Evolutionary conservation across 441 rosid species (phyloP), one percentile per base, ranked within the genome.

Genomic region (Pelargonium australe): DNA sequence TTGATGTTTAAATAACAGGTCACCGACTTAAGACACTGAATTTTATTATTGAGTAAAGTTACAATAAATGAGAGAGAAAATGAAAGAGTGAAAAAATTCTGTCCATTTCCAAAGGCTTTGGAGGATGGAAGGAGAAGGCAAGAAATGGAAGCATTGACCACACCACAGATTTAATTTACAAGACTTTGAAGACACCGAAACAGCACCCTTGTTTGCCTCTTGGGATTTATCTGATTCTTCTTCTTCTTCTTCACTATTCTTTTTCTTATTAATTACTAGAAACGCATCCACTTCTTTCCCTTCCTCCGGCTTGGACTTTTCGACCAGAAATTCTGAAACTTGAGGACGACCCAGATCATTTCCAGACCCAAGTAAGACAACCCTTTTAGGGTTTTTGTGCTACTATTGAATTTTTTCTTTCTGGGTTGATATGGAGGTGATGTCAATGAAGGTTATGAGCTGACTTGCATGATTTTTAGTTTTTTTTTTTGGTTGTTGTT

Each of bases 61-160:
- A 31, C 37, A 31, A 31, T 31, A 31, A 31, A 31, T 31, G 49
- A 20, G 49, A 37, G n/a, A 23, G 65, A 68, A 57, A 53, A 6
- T 17, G 62, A 62, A 23, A 62, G 28, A 49, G 9, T 60, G 70
- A 74, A 74, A 63, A 70, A 77, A 72, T 76, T 71, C 51, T 68
- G 83, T 77, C 84, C 68, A 79, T 73, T 68, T 78, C 77, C 78
- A 71, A 47, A 67, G 87, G 75, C 85, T 71, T 66, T 72, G 79
- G 81, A 75, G 70, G 81, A 72, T 76, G 84, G 81, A 73, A 81
- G 81, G 78, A 74, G 81, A 67, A 67, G 79, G 86, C 82, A 75
- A 77, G 67, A 81, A 63, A 80, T 74, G 92, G 87, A 79, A 78
- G 78, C 86, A 79, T 84, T 87, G 97, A 87, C 91, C 89, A 72